Evolutionary conservation across 2,329 filamentous ascomycete genomes (phyloP), one percentile per base, ranked within the genome.

Genomic region (Colletotrichum chlorophyti): DNA sequence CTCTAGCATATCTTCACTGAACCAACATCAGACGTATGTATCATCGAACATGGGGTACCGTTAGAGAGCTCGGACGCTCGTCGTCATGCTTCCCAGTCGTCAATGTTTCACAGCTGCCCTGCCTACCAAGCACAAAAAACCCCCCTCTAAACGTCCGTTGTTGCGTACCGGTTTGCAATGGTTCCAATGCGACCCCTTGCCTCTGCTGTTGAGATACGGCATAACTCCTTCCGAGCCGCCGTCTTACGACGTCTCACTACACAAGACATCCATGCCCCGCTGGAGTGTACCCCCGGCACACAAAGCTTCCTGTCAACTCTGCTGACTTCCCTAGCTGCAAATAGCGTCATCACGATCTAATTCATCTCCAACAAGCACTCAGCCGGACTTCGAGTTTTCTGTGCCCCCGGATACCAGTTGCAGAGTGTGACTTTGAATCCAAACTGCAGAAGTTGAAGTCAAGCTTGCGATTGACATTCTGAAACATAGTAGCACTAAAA

Each of bases 101-200:
- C 42, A 50, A 35, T 59, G 55, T 59, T 59, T 59, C 55, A 59
- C n/a, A 58, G 42, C 35, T 37, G 55, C 55, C 55, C 55, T 54
- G 29, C 32, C 43, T n/a, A n/a, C n/a, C 55, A 59, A 38, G 50
- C 31, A 59, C 54, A 42, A 48, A 19, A 48, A 24, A 6, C 6
- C 42, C 37, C 50, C 50, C 35, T 42, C 50, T 21, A 47, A 42
- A 47, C 35, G 27, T 42, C 55, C 35, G 51, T 34, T 42, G 31
- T 37, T 48, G 43, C 42, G 43, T 37, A 26, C 55, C 50, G 42
- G 50, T n/a, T n/a, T n/a, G n/a, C n/a, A n/a, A n/a, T n/a, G 17
- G 32, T 34, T 23, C 42, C 55, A 45, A 35, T 41, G 24, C 42
- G 31, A 26, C 31, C 35, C 27, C 19, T 17, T 40, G 27, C 29